Evolutionary conservation across 176 grass and related monocot genomes (phyloP), one percentile per base, ranked within the genome.

Genomic region (Eragrostis nindensis): DNA sequence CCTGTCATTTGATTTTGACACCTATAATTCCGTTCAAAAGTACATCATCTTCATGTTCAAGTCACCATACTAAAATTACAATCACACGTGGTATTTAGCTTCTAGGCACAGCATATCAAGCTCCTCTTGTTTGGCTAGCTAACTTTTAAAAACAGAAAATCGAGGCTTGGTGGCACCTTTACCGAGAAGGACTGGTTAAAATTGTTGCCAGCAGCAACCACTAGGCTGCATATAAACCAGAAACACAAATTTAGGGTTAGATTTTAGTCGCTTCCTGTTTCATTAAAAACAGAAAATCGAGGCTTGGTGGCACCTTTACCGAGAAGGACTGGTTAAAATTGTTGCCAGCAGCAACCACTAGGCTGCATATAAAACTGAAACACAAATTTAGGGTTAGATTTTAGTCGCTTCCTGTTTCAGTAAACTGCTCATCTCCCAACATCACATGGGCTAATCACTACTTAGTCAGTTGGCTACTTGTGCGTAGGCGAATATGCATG

Each of bases 361-460:
- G 47, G 60, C 21, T 39, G 39, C 16, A 48, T 66, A 77, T 77
- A 70, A 68, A 47, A 84, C 67, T 74, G 10, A 17, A 30, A 50
- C 72, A 38, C 60, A 67, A 59, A 38, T 45, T 66, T 84, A 74
- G 19, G n/a, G 69, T 55, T 84, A 80, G 70, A 88, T 80, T n/a
- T 75, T 42, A 43, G 61, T 8, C 6, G 25, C 30, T 62, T 83
- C 8, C 62, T 71, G 64, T 70, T 25, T 18, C 74, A 74, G 30
- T 44, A 68, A 73, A 75, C 41, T 84, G 50, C 43, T 53, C 45
- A 74, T 53, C 44, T 75, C 55, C 62, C 76, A 25, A 88, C 77
- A 84, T 66, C 87, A 80, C 81, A 88, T 84, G 86, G 69, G 69
- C 70, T 53, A 84, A 63, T 80, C 61, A 75, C 44, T 53, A 67